These are phyloP conservation scores for Phlebopus sp. DNA, from an alignment of 1,284 basidiomycete species.

Conservation along the genomic window DNA sequence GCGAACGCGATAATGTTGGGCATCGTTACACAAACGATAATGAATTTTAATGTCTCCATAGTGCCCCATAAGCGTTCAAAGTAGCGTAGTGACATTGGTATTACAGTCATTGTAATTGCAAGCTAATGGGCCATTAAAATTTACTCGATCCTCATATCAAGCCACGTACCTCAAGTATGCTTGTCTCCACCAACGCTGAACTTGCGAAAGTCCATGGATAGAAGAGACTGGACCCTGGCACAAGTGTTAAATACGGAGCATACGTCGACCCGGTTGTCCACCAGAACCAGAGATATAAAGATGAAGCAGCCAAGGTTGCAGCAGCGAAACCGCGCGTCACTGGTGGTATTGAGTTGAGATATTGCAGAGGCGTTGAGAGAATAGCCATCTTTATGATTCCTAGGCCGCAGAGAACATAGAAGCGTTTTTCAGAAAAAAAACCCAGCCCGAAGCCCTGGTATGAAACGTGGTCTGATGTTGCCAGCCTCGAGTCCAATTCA, in stretches of 20 bases:
- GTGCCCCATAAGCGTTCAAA: constrained; percentile 93
- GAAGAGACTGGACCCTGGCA: constrained; percentile 82
- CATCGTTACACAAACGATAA: constrained; percentile 71
- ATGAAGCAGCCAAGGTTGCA: constrained; percentile 61
- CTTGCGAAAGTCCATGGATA: constrained; percentile 94
- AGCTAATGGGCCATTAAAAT: constrained; percentile 50
- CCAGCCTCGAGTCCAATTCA: neutral
- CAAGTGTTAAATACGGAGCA: constrained; percentile 78
- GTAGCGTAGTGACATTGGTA: constrained; percentile 85
- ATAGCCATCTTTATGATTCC: constrained; percentile 55
- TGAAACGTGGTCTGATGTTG: neutral
- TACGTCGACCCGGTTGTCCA: constrained; percentile 47
- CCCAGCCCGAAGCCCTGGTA: neutral
- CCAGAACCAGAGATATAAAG: constrained; percentile 63
- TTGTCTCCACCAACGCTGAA: constrained; percentile 84
- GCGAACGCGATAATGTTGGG: constrained; percentile 87
- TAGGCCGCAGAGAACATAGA: constrained; percentile 13
- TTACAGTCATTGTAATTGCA: constrained; percentile 69
- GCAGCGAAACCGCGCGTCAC: constrained; percentile 78
- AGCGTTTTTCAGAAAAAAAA: constrained; percentile 2
- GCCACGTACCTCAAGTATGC: constrained; percentile 73
- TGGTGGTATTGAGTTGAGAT: constrained; percentile 70
- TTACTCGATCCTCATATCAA: constrained; percentile 2
- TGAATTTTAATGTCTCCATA: constrained; percentile 84
- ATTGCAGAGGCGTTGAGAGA: constrained; percentile 64